Conservation (phyloP, 140 eudicot genomes). For the Anethum foeniculum region DNA sequence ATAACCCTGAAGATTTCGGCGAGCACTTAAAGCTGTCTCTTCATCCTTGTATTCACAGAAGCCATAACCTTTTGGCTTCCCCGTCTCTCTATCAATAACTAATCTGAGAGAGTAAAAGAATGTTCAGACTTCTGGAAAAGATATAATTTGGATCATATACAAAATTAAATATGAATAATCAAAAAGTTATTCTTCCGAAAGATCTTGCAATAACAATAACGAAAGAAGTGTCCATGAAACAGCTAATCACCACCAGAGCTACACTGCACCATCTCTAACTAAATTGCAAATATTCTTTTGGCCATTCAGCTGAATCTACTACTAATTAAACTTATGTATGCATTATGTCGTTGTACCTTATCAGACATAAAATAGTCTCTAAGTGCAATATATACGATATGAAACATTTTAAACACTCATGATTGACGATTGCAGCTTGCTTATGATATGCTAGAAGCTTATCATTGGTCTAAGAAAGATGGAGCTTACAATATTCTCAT, state of each 20-base stretch:
- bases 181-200: not conserved
- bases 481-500: not conserved
- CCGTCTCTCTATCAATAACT: conserved; percentile 91
- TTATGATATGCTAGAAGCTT: not conserved
- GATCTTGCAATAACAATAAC: not conserved
- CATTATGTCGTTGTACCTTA: not conserved
- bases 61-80: conserved; percentile 96
- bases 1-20: conserved; percentile 92
- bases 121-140: not conserved
- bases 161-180: not conserved
- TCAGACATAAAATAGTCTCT: not conserved
- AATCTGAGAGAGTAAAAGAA: conserved; percentile 37
- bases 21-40: conserved; percentile 96
- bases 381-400: not conserved
- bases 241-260: not conserved
- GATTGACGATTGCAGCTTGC: not conserved
- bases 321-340: not conserved
- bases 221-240: not conserved
- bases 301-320: not conserved
- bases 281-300: not conserved
- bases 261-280: not conserved
- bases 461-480: not conserved
- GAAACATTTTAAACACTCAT: not conserved
- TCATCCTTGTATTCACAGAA: conserved; percentile 98
- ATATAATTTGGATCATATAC: not conserved